Evolutionary conservation across 2,329 filamentous ascomycete genomes (phyloP).

Genomic region (Pseudocercospora ulei): DNA sequence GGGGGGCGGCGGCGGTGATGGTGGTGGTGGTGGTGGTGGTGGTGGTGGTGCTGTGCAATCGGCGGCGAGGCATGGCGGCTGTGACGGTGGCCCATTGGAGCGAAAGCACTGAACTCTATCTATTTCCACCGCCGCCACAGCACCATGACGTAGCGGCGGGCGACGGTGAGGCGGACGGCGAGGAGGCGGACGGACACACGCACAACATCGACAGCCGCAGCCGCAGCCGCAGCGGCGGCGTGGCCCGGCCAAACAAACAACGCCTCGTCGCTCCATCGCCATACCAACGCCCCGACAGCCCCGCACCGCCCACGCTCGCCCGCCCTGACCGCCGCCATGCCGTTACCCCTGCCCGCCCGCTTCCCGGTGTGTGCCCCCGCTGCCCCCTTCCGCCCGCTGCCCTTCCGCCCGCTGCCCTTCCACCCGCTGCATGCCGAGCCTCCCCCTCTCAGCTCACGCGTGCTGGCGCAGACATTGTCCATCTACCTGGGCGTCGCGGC

Average conservation of each 20-base stretch:
- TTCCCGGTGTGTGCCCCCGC: constrained; percentile 45
- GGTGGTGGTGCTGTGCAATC: background rate
- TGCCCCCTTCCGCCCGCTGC: no score
- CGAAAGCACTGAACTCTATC: background rate
- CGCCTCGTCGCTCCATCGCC: background rate
- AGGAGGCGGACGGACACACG: background rate
- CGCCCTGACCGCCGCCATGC: constrained; percentile 35
- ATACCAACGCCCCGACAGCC: background rate
- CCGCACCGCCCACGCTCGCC: background rate
- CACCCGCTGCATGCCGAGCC: no score
- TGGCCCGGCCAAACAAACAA: background rate
- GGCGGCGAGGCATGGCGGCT: background rate
- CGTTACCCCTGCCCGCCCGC: constrained; percentile 44
- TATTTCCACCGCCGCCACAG: background rate
- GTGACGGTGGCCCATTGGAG: background rate
- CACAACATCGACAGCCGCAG: background rate
- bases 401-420: no score
- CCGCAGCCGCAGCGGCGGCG: background rate
- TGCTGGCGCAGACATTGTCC: constrained; percentile 40
- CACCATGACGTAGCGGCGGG: no score
- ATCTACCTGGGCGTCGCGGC: constrained; percentile 57
- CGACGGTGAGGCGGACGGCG: no score
- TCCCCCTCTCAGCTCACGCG: background rate
- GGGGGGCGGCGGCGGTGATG: constrained; percentile 10
- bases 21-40: background rate